Evolutionary conservation across 768 basidiomycete species (phyloP).

Genomic region (Sporobolomyces phaffii): DNA sequence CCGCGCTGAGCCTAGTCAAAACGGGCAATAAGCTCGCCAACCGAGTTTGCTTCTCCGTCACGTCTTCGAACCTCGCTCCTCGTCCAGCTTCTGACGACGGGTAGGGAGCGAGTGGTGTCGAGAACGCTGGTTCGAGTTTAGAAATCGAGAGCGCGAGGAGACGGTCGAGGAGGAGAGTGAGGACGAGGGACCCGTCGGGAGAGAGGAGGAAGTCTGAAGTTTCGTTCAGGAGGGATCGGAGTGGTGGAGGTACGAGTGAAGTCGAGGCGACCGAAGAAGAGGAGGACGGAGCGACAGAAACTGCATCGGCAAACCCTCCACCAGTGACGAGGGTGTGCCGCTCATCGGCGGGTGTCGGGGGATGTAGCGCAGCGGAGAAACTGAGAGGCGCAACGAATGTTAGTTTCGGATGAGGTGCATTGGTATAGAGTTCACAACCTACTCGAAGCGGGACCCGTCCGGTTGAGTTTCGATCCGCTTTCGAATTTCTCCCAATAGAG

Average conservation of each 20-base stretch:
- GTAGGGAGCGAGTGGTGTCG: slow-evolving; percentile 12
- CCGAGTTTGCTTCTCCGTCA: slow-evolving; percentile 52
- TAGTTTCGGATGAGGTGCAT: too few species aligned
- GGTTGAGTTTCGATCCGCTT: slow-evolving; percentile 61
- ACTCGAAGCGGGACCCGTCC: slow-evolving; percentile 55
- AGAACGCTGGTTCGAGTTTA: slow-evolving; percentile 53
- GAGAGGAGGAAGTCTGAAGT: slow-evolving; percentile 61
- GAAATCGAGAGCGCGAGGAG: slow-evolving; percentile 62
- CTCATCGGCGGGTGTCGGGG: slow-evolving; percentile 64
- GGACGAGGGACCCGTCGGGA: slow-evolving; percentile 63
- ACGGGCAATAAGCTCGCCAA: slow-evolving; percentile 75
- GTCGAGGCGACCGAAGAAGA: not conserved
- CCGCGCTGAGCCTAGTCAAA: slow-evolving; percentile 68
- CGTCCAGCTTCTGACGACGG: slow-evolving; percentile 9
- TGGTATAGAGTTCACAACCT: too few species aligned
- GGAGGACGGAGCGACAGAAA: slow-evolving; percentile 40
- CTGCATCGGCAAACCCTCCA: slow-evolving; percentile 15
- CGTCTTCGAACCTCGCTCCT: slow-evolving; percentile 32
- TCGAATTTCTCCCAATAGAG: slow-evolving; percentile 66
- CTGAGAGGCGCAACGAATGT: slow-evolving; percentile 50
- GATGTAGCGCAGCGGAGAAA: slow-evolving; percentile 68
- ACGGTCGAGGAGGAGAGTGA: slow-evolving; percentile 66
- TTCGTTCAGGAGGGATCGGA: slow-evolving; percentile 63
- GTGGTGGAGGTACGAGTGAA: slow-evolving; percentile 48
- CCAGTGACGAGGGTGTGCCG: slow-evolving; percentile 44